These are phyloP conservation scores for Colletotrichum higginsianum DNA, from an alignment of 2,329 filamentous ascomycete genomes.

Conservation along the genomic window DNA sequence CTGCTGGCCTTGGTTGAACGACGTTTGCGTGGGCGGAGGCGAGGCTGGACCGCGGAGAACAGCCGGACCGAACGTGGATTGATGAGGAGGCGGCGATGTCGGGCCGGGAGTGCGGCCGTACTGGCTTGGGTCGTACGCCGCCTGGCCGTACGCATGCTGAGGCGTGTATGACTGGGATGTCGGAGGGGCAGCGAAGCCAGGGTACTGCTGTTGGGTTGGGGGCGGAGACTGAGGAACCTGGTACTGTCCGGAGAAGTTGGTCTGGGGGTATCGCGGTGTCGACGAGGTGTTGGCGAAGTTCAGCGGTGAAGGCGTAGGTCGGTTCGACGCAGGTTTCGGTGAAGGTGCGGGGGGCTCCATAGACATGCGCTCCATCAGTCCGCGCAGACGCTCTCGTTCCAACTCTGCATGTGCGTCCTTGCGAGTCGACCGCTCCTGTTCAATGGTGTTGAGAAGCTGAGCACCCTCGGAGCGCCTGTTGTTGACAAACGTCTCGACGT, in stretches of 20 bases:
- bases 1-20: slow-evolving; percentile 57
- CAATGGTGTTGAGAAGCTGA: slow-evolving; percentile 89
- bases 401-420: slow-evolving; percentile 78
- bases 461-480: slow-evolving; percentile 93
- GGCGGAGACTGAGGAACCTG: slow-evolving; percentile 72
- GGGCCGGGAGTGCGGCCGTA: slow-evolving; percentile 72
- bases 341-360: slow-evolving; percentile 74
- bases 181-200: slow-evolving; percentile 60
- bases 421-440: slow-evolving; percentile 79
- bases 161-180: slow-evolving; percentile 52
- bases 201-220: slow-evolving; percentile 61
- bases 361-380: slow-evolving; percentile 96
- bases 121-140: slow-evolving; percentile 71
- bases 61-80: slow-evolving; percentile 64
- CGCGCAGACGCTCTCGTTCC: slow-evolving; percentile 87
- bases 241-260: slow-evolving; percentile 71
- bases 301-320: slow-evolving; percentile 53
- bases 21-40: slow-evolving; percentile 71
- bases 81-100: slow-evolving; percentile 75
- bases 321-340: slow-evolving; percentile 53
- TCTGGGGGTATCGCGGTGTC: slow-evolving; percentile 66
- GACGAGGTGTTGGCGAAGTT: slow-evolving; percentile 50
- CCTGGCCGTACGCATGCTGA: slow-evolving; percentile 63
- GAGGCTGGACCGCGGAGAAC: slow-evolving; percentile 62
- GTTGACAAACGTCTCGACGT: slow-evolving; percentile 96